Evolutionary conservation across 345 rosid genomes (phyloP).

Genomic region (Pistacia vera): DNA sequence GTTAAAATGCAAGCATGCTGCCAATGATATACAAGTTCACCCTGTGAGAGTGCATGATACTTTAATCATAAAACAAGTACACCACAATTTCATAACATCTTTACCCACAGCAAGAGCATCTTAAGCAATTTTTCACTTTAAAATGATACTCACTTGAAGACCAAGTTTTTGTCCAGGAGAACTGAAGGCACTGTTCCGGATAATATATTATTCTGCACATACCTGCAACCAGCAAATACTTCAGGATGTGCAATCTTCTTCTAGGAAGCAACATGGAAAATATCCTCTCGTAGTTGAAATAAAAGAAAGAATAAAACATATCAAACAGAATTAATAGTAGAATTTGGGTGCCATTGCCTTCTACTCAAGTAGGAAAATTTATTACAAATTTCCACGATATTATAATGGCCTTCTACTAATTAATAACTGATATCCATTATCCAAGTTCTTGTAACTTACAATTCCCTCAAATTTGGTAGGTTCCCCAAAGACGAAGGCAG

Average conservation of each 20-base stretch:
- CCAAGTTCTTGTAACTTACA: slow-evolving; percentile 66
- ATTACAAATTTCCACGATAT: slow-evolving; percentile 1
- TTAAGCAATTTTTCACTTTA: slow-evolving; percentile 11
- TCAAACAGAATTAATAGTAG: background rate
- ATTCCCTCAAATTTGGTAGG: slow-evolving; percentile 82
- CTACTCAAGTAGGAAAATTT: slow-evolving; percentile 4
- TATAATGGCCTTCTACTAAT: slow-evolving; percentile 1
- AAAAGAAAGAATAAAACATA: slow-evolving; percentile 1
- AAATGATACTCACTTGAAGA: slow-evolving; percentile 63
- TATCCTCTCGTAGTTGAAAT: background rate
- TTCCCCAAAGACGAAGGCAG: slow-evolving; percentile 71
- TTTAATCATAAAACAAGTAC: background rate
- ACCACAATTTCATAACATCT: background rate
- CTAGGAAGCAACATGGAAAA: background rate
- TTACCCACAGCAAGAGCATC: background rate
- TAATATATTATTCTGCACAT: slow-evolving; percentile 81
- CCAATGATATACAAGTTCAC: background rate
- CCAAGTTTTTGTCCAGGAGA: slow-evolving; percentile 45
- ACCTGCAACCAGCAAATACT: slow-evolving; percentile 52
- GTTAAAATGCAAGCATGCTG: background rate
- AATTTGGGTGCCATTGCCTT: slow-evolving; percentile 9
- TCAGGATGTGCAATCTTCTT: slow-evolving; percentile 21
- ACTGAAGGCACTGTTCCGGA: slow-evolving; percentile 78
- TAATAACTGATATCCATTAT: slow-evolving; percentile 9
- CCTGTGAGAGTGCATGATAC: background rate